phyloP scores from a whole-genome alignment of 2,329 filamentous ascomycete genomes.

The Botrytis paeoniae region DNA sequence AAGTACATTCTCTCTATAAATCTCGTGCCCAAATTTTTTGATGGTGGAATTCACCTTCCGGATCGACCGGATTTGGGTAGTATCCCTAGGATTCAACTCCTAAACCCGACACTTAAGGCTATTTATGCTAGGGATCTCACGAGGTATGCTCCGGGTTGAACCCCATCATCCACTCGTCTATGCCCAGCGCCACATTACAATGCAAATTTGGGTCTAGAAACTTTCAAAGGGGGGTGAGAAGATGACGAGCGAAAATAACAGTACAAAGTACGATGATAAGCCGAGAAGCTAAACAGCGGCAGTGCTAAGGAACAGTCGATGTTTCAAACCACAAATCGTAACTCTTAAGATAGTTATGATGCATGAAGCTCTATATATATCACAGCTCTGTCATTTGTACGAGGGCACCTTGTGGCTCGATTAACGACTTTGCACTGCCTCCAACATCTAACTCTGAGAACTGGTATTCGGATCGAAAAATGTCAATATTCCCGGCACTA shows the following conservation, averaged over 20 bases:
- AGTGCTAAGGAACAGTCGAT: neutral
- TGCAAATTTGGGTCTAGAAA: neutral
- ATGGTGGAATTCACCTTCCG: neutral
- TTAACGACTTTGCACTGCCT: constrained; percentile 17
- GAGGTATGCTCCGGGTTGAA: constrained; percentile 5
- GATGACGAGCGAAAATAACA: constrained; percentile 19
- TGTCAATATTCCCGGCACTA: neutral
- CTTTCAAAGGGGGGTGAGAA: constrained; percentile 8
- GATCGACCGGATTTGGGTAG: constrained; percentile 15
- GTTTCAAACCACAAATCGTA: constrained; percentile 5
- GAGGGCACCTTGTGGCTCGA: constrained; percentile 18
- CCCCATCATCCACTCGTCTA: constrained; percentile 13
- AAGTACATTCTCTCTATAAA: neutral
- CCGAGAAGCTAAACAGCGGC: neutral
- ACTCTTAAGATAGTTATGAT: constrained; percentile 12
- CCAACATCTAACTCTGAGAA: neutral
- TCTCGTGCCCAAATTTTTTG: constrained; percentile 8
- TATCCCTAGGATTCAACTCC: constrained; percentile 18
- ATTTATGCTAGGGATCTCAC: constrained; percentile 15
- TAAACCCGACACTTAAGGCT: constrained; percentile 5
- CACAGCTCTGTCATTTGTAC: constrained; percentile 11
- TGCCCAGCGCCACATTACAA: constrained; percentile 10
- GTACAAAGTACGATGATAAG: neutral
- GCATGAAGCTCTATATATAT: constrained; percentile 17
- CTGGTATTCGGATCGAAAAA: neutral